Percentiles rank a stretch among this genome's conserved stretches.
Evolutionary conservation across 2,329 filamentous ascomycete genomes (phyloP).

Genomic region (Colletotrichum sp.): DNA sequence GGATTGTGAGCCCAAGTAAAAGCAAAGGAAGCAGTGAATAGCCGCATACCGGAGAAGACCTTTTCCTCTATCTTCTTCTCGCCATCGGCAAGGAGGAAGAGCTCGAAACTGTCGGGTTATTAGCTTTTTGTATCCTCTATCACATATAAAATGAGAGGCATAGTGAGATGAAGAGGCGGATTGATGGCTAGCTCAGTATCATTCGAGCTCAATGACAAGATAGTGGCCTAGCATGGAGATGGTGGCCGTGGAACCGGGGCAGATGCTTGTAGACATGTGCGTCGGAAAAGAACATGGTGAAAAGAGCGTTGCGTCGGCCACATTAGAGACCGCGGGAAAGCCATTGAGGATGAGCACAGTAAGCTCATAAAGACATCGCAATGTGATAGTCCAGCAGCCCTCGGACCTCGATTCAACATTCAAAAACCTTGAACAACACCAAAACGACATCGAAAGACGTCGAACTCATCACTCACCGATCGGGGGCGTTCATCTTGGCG

Average conservation of each 20-base stretch:
- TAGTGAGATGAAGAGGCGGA: background rate
- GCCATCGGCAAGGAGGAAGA: slow-evolving; percentile 84
- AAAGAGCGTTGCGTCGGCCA: background rate
- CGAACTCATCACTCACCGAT: slow-evolving; percentile 48
- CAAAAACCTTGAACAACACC: background rate
- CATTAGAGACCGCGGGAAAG: background rate
- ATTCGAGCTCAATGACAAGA: background rate
- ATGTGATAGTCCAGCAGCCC: background rate
- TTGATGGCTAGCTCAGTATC: background rate
- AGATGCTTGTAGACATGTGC: background rate
- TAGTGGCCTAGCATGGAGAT: background rate
- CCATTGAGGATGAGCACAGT: background rate
- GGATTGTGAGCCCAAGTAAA: background rate
- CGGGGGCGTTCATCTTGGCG: slow-evolving; percentile 59
- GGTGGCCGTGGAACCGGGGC: background rate
- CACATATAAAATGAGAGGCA: background rate
- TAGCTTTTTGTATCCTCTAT: background rate
- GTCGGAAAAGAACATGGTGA: background rate
- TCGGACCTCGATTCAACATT: background rate
- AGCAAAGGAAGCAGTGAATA: slow-evolving; percentile 4
- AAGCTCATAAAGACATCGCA: background rate
- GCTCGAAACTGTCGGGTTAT: slow-evolving; percentile 74
- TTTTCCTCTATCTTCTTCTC: slow-evolving; percentile 95
- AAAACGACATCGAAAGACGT: background rate
- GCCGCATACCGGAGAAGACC: slow-evolving; percentile 80